phyloP scores from a whole-genome alignment of 192 early-diverging fungal genomes.

The Rhizophagus clarus region DNA sequence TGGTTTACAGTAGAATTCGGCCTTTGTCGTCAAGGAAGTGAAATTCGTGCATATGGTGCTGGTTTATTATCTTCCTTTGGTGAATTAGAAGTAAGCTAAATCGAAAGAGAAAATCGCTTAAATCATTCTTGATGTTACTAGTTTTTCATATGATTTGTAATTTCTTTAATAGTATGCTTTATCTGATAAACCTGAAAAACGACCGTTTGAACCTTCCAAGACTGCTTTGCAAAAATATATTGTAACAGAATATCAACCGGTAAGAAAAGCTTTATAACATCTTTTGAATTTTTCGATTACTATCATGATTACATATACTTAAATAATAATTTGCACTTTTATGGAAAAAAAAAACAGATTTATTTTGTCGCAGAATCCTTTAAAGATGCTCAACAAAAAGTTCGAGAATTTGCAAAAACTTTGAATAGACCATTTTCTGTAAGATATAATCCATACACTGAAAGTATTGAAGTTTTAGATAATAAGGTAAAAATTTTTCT shows the following conservation, averaged over 20 bases:
- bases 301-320: not conserved
- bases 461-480: conserved; percentile 91
- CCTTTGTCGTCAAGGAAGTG: conserved; percentile 71
- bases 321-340: not conserved
- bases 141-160: not conserved
- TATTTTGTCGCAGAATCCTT: conserved; percentile 97
- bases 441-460: conserved; percentile 89
- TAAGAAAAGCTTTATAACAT: conserved; percentile 11
- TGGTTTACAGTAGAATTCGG: conserved; percentile 98
- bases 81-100: conserved; percentile 70
- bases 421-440: conserved; percentile 87
- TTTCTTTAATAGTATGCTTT: conserved; percentile 60
- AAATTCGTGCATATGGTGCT: conserved; percentile 86
- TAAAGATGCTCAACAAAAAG: conserved; percentile 87
- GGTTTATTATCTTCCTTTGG: conserved; percentile 93
- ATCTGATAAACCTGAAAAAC: conserved; percentile 75
- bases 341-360: conserved; percentile 1
- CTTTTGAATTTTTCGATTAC: not conserved
- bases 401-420: conserved; percentile 78
- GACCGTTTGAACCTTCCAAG: conserved; percentile 84
- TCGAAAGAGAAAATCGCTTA: not conserved
- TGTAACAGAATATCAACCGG: conserved; percentile 93
- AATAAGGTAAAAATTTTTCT: conserved; percentile 44
- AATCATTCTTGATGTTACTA: not conserved
- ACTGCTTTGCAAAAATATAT: conserved; percentile 75